phyloP scores from a whole-genome alignment of 306 rosid species.

The Lotus japonicus region DNA sequence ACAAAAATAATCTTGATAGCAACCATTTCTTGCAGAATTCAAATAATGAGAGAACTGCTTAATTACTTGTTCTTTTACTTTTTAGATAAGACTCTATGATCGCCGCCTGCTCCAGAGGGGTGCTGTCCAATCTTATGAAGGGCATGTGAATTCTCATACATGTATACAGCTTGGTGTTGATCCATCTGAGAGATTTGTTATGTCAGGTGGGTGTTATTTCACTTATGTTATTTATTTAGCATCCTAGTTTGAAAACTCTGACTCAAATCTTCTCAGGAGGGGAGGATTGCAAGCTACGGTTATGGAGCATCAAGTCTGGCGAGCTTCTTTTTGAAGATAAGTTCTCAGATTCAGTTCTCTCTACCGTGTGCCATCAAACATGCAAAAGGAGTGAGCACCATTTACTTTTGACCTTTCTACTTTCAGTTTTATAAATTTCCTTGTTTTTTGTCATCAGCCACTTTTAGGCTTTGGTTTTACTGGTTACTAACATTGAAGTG shows the following conservation, averaged over 20 bases:
- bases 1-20: constrained; percentile 1
- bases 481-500: constrained; percentile 3
- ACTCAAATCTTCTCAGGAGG: constrained; percentile 53
- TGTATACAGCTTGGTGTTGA: constrained; percentile 71
- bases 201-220: constrained; percentile 54
- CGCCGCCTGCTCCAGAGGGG: constrained; percentile 76
- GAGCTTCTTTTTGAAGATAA: constrained; percentile 82
- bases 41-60: not conserved
- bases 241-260: constrained; percentile 2
- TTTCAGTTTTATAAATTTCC: not conserved
- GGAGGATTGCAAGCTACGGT: constrained; percentile 73
- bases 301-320: constrained; percentile 87
- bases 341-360: constrained; percentile 48
- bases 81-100: constrained; percentile 73
- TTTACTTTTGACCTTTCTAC: constrained; percentile 7
- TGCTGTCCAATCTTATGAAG: constrained; percentile 74
- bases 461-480: not conserved
- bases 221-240: not conserved
- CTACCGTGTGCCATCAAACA: constrained; percentile 62
- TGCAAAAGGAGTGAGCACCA: constrained; percentile 20
- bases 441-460: not conserved
- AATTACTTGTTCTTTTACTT: constrained; percentile 7
- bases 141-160: constrained; percentile 74
- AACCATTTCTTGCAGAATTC: not conserved
- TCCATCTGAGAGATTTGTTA: constrained; percentile 68